phyloP scores from a whole-genome alignment of 2,329 filamentous ascomycete genomes.

The Malbranchea zuffiana region DNA sequence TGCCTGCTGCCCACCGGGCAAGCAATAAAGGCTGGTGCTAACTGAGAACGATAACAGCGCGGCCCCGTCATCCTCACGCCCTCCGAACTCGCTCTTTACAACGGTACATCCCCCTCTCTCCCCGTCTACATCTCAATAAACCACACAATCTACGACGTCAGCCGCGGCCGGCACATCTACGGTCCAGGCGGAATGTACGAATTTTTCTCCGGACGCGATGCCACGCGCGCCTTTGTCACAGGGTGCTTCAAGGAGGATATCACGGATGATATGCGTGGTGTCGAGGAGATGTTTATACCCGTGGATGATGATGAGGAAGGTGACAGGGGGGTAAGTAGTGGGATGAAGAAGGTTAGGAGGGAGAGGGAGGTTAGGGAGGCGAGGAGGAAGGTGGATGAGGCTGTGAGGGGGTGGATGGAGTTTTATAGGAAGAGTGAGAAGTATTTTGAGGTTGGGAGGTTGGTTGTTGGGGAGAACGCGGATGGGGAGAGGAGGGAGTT shows the following conservation, averaged over 20 bases:
- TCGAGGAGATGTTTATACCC: constrained; percentile 71
- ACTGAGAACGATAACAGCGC: constrained; percentile 23
- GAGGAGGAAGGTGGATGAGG: constrained; percentile 51
- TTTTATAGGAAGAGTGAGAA: constrained; percentile 73
- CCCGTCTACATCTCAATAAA: constrained; percentile 85
- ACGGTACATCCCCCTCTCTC: constrained; percentile 61
- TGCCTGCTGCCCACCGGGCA: not conserved
- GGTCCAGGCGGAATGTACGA: constrained; percentile 78
- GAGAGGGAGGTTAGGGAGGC: constrained; percentile 57
- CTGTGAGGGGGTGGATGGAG: constrained; percentile 67
- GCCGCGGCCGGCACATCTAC: constrained; percentile 48
- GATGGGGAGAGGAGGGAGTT: constrained; percentile 49
- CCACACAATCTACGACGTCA: constrained; percentile 55
- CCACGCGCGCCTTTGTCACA: constrained; percentile 79
- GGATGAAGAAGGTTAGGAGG: constrained; percentile 42
- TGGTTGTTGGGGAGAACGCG: constrained; percentile 50
- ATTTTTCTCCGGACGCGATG: constrained; percentile 78
- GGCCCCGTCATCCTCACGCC: constrained; percentile 62
- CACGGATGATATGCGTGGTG: constrained; percentile 72
- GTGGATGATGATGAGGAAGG: constrained; percentile 41
- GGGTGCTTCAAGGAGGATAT: constrained; percentile 83
- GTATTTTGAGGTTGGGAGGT: constrained; percentile 69
- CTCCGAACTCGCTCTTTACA: constrained; percentile 59
- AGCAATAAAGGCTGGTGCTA: constrained; percentile 8
- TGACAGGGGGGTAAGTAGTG: constrained; percentile 23